Conservation (phyloP, 2,329 filamentous ascomycete genomes). For the Capronia epimyces region DNA sequence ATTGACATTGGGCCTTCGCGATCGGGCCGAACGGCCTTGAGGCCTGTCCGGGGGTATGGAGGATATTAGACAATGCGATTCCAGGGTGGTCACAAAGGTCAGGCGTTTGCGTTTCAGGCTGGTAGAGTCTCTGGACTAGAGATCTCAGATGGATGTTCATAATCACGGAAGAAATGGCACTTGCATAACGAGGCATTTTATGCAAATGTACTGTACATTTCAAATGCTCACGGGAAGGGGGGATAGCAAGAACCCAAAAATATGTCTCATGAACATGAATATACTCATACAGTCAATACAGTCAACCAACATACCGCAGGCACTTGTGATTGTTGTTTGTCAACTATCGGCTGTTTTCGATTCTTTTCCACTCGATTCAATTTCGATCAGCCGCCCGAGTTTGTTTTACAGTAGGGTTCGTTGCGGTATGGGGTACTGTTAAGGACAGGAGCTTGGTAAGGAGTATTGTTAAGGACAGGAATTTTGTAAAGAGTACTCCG, state of each 20-base stretch:
- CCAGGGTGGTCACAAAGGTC: background rate
- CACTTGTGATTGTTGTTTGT: too few species aligned
- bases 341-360: too few species aligned
- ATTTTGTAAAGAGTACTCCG: too few species aligned
- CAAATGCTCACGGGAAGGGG: background rate
- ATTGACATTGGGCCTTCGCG: constrained; percentile 43
- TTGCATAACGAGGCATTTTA: background rate
- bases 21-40: constrained; percentile 19
- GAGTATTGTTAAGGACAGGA: too few species aligned
- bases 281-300: too few species aligned
- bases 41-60: constrained; percentile 18
- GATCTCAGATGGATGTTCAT: background rate
- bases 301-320: too few species aligned
- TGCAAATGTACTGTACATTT: constrained; percentile 1
- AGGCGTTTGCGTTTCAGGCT: background rate
- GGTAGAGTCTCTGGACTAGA: background rate
- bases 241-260: background rate
- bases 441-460: too few species aligned
- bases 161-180: background rate
- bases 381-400: too few species aligned
- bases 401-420: too few species aligned
- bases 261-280: constrained; percentile 2
- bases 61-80: constrained; percentile 12
- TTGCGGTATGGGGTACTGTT: too few species aligned
- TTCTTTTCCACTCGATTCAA: too few species aligned